phyloP scores from a whole-genome alignment of 805 yeast genomes.

The Vanderwaltozyma yarrowii region DNA sequence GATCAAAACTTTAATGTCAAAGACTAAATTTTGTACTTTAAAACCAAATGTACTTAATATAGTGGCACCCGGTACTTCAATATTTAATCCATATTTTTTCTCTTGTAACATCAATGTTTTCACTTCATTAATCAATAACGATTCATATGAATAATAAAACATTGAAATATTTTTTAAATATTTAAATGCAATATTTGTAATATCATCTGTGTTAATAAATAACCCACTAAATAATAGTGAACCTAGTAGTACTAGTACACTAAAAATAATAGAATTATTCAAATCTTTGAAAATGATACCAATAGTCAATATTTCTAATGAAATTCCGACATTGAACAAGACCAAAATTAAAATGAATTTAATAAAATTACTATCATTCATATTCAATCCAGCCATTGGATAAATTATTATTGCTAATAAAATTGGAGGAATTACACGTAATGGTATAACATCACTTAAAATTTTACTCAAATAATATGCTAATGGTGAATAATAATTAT shows the following conservation, averaged over 20 bases:
- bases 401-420: slow-evolving; percentile 70
- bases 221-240: slow-evolving; percentile 89
- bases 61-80: slow-evolving; percentile 97
- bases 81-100: slow-evolving; percentile 82
- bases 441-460: slow-evolving; percentile 83
- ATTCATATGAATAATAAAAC: slow-evolving; percentile 94
- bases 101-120: slow-evolving; percentile 75
- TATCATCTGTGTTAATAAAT: slow-evolving; percentile 73
- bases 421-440: slow-evolving; percentile 87
- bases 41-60: slow-evolving; percentile 93
- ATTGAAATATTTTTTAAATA: slow-evolving; percentile 79
- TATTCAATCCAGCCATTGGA: slow-evolving; percentile 82
- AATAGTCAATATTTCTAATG: slow-evolving; percentile 74
- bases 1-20: slow-evolving; percentile 52
- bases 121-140: slow-evolving; percentile 86
- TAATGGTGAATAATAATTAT: slow-evolving; percentile 82
- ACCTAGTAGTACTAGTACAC: slow-evolving; percentile 73
- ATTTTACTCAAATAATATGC: slow-evolving; percentile 82
- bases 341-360: slow-evolving; percentile 61
- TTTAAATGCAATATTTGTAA: slow-evolving; percentile 43
- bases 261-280: slow-evolving; percentile 84
- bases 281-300: slow-evolving; percentile 84
- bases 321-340: slow-evolving; percentile 76
- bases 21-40: slow-evolving; percentile 62
- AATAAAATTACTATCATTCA: slow-evolving; percentile 64